phyloP scores from a whole-genome alignment of 176 grass and related monocot species.

The Oryza punctata region DNA sequence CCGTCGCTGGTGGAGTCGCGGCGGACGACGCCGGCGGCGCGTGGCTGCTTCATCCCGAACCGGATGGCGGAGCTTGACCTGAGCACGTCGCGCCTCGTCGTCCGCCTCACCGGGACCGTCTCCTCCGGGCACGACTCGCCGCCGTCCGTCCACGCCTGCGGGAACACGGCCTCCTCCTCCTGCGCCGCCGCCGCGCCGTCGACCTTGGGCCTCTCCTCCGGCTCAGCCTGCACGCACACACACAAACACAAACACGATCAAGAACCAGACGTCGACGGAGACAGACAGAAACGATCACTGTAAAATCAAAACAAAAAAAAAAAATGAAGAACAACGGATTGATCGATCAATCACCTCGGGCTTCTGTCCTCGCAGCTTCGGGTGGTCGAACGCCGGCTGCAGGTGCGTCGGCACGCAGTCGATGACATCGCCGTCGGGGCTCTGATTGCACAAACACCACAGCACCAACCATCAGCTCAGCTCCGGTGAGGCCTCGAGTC shows the following conservation, averaged over 20 bases:
- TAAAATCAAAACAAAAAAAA: background rate
- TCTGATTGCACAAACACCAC: slow-evolving; percentile 42
- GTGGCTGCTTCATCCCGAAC: slow-evolving; percentile 74
- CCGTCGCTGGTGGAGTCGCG: slow-evolving; percentile 78
- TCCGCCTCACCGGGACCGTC: slow-evolving; percentile 67
- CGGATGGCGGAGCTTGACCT: slow-evolving; percentile 48
- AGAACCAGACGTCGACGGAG: background rate
- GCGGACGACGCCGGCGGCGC: slow-evolving; percentile 27
- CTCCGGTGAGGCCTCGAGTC: no score
- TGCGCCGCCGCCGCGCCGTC: background rate
- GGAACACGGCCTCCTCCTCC: background rate
- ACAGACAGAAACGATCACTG: background rate
- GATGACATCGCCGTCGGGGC: slow-evolving; percentile 77
- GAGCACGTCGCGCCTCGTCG: slow-evolving; percentile 52
- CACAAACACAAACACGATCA: background rate
- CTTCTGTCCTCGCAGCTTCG: slow-evolving; percentile 51
- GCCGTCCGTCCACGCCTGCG: slow-evolving; percentile 67
- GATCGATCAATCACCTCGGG: slow-evolving; percentile 55
- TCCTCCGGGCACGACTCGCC: slow-evolving; percentile 59
- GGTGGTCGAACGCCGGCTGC: slow-evolving; percentile 82
- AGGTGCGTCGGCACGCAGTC: slow-evolving; percentile 71
- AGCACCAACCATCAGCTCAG: background rate
- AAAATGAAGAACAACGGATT: background rate
- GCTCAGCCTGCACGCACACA: slow-evolving; percentile 45
- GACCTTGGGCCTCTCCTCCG: slow-evolving; percentile 35